A percentile compares a stretch with the other conserved stretches of the same genome.
Evolutionary conservation across 1,284 basidiomycete species (phyloP).

Genomic region (Phenoliferia sp.): DNA sequence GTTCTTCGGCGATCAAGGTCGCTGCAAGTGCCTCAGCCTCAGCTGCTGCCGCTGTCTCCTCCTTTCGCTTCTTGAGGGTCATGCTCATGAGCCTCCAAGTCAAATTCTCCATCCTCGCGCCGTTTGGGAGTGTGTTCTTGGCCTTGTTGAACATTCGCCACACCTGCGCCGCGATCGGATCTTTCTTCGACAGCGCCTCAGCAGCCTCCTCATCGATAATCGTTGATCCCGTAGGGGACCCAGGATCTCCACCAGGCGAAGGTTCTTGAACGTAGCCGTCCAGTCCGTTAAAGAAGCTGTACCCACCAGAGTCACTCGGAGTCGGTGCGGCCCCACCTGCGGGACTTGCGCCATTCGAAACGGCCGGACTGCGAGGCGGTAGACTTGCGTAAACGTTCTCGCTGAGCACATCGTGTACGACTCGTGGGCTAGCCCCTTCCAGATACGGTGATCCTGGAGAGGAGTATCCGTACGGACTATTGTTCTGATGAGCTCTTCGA

Average conservation of each 20-base stretch:
- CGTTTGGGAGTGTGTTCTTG: slow-evolving; percentile 80
- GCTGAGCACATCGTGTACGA: slow-evolving; percentile 6
- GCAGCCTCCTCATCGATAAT: slow-evolving; percentile 32
- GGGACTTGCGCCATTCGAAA: background rate
- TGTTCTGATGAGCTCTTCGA: slow-evolving; percentile 4
- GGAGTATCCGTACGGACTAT: slow-evolving; percentile 22
- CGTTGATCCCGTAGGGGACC: slow-evolving; percentile 17
- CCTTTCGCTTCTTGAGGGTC: slow-evolving; percentile 69
- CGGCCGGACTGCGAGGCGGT: slow-evolving; percentile 1
- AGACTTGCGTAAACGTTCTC: slow-evolving; percentile 14
- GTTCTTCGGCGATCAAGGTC: slow-evolving; percentile 9
- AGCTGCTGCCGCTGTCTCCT: slow-evolving; percentile 23
- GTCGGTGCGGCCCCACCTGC: background rate
- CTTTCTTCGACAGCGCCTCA: slow-evolving; percentile 48
- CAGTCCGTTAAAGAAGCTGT: background rate
- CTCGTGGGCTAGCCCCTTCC: background rate
- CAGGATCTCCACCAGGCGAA: slow-evolving; percentile 1
- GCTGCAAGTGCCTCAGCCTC: slow-evolving; percentile 6
- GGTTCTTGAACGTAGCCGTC: background rate
- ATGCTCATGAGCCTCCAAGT: slow-evolving; percentile 99
- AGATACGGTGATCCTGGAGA: background rate
- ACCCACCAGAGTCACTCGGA: slow-evolving; percentile 4
- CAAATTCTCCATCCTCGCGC: slow-evolving; percentile 92
- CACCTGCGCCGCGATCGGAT: slow-evolving; percentile 89
- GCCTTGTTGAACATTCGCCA: slow-evolving; percentile 95